Conservation (phyloP, 768 basidiomycete genomes). For the Boletus subparvulus region DNA sequence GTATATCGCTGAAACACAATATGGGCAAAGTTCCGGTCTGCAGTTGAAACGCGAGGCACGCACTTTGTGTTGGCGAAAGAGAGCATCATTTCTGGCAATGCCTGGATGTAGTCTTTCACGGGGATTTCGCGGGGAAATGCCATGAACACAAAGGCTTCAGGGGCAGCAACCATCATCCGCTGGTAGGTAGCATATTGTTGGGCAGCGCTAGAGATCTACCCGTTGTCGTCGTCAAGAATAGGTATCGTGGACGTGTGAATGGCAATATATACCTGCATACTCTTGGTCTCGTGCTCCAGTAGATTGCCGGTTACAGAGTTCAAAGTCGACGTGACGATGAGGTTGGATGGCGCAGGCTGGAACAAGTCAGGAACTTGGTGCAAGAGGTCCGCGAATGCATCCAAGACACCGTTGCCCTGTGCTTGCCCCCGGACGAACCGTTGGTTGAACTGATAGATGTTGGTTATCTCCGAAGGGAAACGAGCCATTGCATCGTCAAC, state of each 20-base stretch:
- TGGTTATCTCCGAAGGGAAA: constrained; percentile 15
- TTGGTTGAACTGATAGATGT: constrained; percentile 32
- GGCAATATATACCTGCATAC: constrained; percentile 19
- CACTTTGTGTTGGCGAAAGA: constrained; percentile 36
- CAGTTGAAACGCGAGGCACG: constrained; percentile 6
- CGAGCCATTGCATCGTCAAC: constrained; percentile 34
- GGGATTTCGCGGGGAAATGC: constrained; percentile 35
- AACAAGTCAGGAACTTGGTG: constrained; percentile 26
- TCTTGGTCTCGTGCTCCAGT: constrained; percentile 29
- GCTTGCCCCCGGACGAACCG: constrained; percentile 25
- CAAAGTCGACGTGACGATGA: constrained; percentile 35
- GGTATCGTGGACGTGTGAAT: background rate
- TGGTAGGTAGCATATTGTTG: constrained; percentile 19
- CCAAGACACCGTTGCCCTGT: constrained; percentile 33
- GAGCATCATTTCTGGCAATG: constrained; percentile 33
- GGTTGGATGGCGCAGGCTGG: constrained; percentile 27
- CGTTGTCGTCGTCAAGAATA: background rate
- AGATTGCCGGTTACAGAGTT: constrained; percentile 33
- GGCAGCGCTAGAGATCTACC: constrained; percentile 13
- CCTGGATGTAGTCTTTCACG: constrained; percentile 31
- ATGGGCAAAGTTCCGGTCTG: background rate
- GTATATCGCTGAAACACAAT: constrained; percentile 31
- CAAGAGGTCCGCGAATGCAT: constrained; percentile 30
- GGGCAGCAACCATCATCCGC: constrained; percentile 26
- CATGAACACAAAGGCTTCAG: constrained; percentile 32